These are phyloP conservation scores for Mycena maculata DNA, from an alignment of 768 basidiomycete genomes.

Conservation along the genomic window DNA sequence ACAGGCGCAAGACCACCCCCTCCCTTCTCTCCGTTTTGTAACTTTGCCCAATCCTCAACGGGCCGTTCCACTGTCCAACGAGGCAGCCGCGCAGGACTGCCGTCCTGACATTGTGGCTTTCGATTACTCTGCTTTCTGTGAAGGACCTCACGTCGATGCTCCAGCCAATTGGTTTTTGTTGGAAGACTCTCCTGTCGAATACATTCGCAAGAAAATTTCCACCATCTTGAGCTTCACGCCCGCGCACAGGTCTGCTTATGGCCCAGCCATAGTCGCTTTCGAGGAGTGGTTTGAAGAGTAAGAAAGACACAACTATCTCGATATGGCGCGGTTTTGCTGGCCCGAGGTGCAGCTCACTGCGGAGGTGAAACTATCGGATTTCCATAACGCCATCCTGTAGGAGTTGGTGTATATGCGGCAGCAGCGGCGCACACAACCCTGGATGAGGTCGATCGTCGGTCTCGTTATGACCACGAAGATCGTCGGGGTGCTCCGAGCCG, in stretches of 20 bases:
- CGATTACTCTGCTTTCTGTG: not conserved
- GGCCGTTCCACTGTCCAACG: slow-evolving; percentile 5
- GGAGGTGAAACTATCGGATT: not conserved
- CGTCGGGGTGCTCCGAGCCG: slow-evolving; percentile 17
- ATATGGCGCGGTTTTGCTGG: slow-evolving; percentile 12
- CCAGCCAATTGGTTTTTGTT: not conserved
- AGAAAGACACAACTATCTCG: not conserved
- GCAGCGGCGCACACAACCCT: slow-evolving; percentile 25
- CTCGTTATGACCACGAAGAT: slow-evolving; percentile 8
- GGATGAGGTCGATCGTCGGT: slow-evolving; percentile 16
- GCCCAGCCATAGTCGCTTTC: not conserved
- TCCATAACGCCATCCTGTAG: not conserved
- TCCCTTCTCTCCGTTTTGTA: slow-evolving; percentile 6
- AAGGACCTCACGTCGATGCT: not conserved
- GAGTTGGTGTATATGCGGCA: slow-evolving; percentile 20
- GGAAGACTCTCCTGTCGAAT: not conserved
- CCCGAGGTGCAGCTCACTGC: slow-evolving; percentile 6
- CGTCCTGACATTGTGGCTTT: slow-evolving; percentile 10
- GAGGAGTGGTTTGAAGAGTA: not conserved
- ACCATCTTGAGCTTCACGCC: not conserved
- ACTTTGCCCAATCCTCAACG: slow-evolving; percentile 8
- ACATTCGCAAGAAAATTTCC: slow-evolving; percentile 5
- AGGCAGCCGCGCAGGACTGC: slow-evolving; percentile 11
- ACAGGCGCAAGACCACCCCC: not conserved
- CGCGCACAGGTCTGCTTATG: not conserved